phyloP scores from a whole-genome alignment of 1,284 basidiomycete species.

The Ganoderma lucidum region DNA sequence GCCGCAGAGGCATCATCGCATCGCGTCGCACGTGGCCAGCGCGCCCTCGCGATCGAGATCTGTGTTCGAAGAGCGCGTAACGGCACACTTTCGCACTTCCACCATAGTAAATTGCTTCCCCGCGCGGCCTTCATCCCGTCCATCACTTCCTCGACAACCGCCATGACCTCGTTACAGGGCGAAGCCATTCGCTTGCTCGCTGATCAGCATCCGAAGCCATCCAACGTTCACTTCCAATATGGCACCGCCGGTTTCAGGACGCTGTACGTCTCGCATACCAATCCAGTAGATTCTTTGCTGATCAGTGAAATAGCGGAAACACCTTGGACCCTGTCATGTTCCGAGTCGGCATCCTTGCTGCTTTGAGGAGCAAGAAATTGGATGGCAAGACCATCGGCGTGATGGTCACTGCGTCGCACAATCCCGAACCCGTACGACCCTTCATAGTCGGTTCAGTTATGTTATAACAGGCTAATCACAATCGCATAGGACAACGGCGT shows the following conservation, averaged over 20 bases:
- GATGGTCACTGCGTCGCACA: slow-evolving; percentile 99
- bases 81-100: slow-evolving; percentile 15
- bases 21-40: slow-evolving; percentile 32
- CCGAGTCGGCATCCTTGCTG: slow-evolving; percentile 92
- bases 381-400: slow-evolving; percentile 94
- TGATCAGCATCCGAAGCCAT: slow-evolving; percentile 71
- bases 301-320: slow-evolving; percentile 61
- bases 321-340: slow-evolving; percentile 94
- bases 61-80: slow-evolving; percentile 14
- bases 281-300: slow-evolving; percentile 13
- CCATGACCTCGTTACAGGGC: slow-evolving; percentile 54
- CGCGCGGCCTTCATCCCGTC: slow-evolving; percentile 8
- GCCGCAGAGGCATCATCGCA: slow-evolving; percentile 13
- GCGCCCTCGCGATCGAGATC: slow-evolving; percentile 32
- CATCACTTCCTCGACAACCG: slow-evolving; percentile 23
- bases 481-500: slow-evolving; percentile 92
- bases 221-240: slow-evolving; percentile 78
- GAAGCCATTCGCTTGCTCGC: slow-evolving; percentile 57
- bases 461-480: slow-evolving; percentile 9
- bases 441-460: background rate
- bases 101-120: slow-evolving; percentile 23
- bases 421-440: slow-evolving; percentile 86
- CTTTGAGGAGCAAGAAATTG: slow-evolving; percentile 88
- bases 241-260: slow-evolving; percentile 97
- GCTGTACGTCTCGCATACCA: slow-evolving; percentile 62